A percentile compares a stretch with the other conserved stretches of the same genome.
Conservation (phyloP, 2,329 filamentous ascomycete genomes). For the Penicillium paneum region DNA sequence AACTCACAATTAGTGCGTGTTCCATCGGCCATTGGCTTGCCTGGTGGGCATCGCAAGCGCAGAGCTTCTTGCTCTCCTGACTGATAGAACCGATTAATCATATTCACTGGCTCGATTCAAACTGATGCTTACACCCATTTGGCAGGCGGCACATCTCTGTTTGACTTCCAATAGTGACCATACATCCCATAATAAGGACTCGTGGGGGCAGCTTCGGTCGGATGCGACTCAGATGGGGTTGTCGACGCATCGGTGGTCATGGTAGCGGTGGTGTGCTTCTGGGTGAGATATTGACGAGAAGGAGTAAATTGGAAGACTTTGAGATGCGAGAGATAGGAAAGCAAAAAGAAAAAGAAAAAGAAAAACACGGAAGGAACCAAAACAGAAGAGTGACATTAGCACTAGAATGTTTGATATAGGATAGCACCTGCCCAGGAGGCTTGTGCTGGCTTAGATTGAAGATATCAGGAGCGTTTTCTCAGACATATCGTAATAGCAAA, state of each 20-base stretch:
- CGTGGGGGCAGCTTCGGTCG: too few species aligned
- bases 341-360: neutral
- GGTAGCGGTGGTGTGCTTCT: neutral
- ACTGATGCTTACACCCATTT: neutral
- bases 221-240: neutral
- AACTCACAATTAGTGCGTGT: neutral
- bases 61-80: neutral
- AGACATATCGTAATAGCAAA: neutral
- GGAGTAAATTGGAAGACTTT: neutral
- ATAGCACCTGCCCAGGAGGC: too few species aligned
- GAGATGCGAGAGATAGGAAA: neutral
- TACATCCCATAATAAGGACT: neutral
- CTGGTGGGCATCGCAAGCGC: neutral
- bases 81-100: neutral
- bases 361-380: neutral
- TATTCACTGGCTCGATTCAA: neutral
- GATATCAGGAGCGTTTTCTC: neutral
- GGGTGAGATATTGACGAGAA: neutral
- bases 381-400: neutral
- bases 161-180: neutral
- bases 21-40: neutral
- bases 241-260: neutral
- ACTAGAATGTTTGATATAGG: neutral
- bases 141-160: neutral
- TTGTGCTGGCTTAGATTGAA: neutral